These are phyloP conservation scores for Podospora pseudoanserina DNA, from an alignment of 495 filamentous ascomycete species.

Conservation along the genomic window DNA sequence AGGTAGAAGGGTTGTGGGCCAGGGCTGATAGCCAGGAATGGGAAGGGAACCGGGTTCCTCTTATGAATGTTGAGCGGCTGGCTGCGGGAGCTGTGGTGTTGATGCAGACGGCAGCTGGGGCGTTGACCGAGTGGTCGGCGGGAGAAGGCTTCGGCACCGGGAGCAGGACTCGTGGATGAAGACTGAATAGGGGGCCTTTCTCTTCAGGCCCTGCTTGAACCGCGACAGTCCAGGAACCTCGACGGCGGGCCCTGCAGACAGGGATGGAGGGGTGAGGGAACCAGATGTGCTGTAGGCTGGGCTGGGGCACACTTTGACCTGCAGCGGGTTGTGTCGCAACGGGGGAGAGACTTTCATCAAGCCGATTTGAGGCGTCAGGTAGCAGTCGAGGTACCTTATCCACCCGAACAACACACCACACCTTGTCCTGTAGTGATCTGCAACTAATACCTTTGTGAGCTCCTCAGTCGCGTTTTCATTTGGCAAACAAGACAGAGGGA, in stretches of 20 bases:
- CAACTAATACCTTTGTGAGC: not conserved
- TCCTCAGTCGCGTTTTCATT: not conserved
- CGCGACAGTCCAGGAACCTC: not conserved
- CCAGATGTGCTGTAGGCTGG: not conserved
- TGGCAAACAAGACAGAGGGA: not conserved
- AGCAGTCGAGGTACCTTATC: not conserved
- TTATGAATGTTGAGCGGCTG: not conserved
- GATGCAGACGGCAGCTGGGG: not conserved
- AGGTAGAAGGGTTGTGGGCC: not conserved
- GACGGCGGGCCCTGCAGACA: not conserved
- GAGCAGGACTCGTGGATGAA: not conserved
- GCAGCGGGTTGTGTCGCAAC: conserved; percentile 5
- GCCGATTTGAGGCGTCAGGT: not conserved
- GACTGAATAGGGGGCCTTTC: not conserved
- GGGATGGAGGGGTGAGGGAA: not conserved
- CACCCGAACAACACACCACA: not conserved
- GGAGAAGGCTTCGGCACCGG: not conserved
- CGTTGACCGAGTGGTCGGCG: not conserved
- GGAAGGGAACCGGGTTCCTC: not conserved
- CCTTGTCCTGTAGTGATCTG: not conserved
- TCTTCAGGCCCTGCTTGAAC: not conserved
- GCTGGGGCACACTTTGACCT: not conserved
- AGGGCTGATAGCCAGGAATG: not conserved
- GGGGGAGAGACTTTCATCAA: conserved; percentile 5
- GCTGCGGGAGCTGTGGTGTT: not conserved